A percentile compares a stretch with the other conserved stretches of the same genome.
These are phyloP conservation scores for Hirsutella thompsonii DNA, from an alignment of 2,329 filamentous ascomycete genomes.

Conservation along the genomic window DNA sequence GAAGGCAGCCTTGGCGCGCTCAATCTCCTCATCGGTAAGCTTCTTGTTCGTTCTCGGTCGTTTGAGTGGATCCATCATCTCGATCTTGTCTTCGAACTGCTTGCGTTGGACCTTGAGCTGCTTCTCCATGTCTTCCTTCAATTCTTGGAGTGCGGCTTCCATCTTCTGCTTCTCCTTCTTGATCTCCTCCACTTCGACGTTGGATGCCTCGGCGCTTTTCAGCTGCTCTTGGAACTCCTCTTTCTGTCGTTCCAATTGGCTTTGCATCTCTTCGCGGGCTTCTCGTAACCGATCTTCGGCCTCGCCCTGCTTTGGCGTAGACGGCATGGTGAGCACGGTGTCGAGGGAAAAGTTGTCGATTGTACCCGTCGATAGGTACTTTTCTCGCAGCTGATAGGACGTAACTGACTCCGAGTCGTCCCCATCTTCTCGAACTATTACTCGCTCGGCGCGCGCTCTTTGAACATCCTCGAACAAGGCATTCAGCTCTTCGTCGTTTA, in stretches of 20 bases:
- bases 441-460: slow-evolving; percentile 65
- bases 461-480: slow-evolving; percentile 90
- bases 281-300: slow-evolving; percentile 63
- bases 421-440: slow-evolving; percentile 61
- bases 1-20: slow-evolving; percentile 52
- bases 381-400: slow-evolving; percentile 81
- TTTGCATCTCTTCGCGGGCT: slow-evolving; percentile 71
- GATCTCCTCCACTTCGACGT: slow-evolving; percentile 72
- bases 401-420: slow-evolving; percentile 84
- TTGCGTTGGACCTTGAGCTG: slow-evolving; percentile 75
- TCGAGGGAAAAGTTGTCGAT: slow-evolving; percentile 94
- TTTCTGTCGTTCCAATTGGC: slow-evolving; percentile 70
- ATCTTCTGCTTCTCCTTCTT: slow-evolving; percentile 72
- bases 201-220: slow-evolving; percentile 59
- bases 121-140: slow-evolving; percentile 81
- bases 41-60: slow-evolving; percentile 46
- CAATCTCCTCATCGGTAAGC: slow-evolving; percentile 60
- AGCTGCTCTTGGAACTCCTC: slow-evolving; percentile 71
- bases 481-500: slow-evolving; percentile 91
- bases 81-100: slow-evolving; percentile 72
- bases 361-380: slow-evolving; percentile 89
- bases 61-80: slow-evolving; percentile 57
- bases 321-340: slow-evolving; percentile 86
- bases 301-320: slow-evolving; percentile 70
- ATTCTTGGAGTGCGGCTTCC: slow-evolving; percentile 64